Evolutionary conservation across 2,329 filamentous ascomycete species (phyloP).

Genomic region (Cladosporium sp.): DNA sequence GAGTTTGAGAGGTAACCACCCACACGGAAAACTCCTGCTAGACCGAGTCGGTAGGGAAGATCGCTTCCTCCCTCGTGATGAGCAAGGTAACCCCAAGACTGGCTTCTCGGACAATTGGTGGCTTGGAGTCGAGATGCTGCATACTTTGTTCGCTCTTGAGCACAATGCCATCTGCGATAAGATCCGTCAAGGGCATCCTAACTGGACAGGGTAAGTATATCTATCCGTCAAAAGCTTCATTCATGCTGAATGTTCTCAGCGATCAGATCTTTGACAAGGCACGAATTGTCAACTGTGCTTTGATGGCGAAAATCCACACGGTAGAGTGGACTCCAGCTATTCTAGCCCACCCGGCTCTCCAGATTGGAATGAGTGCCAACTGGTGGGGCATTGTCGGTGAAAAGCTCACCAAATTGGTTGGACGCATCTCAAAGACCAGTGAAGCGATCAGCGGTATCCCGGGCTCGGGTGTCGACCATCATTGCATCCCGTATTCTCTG

Average conservation of each 20-base stretch:
- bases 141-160: constrained; percentile 44
- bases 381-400: constrained; percentile 45
- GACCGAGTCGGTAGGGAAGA: constrained; percentile 28
- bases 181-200: constrained; percentile 33
- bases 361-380: constrained; percentile 43
- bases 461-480: constrained; percentile 35
- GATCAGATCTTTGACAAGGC: constrained; percentile 44
- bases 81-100: constrained; percentile 35
- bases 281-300: constrained; percentile 41
- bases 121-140: constrained; percentile 44
- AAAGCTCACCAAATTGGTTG: constrained; percentile 37
- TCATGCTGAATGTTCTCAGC: background rate
- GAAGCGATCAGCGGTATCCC: constrained; percentile 40
- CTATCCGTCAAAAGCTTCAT: background rate
- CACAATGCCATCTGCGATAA: constrained; percentile 43
- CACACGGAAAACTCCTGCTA: constrained; percentile 39
- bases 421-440: constrained; percentile 37
- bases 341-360: constrained; percentile 39
- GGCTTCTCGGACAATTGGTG: constrained; percentile 46
- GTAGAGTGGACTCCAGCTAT: constrained; percentile 48
- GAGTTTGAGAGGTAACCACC: constrained; percentile 31
- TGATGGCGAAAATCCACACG: constrained; percentile 49
- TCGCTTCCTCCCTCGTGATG: constrained; percentile 38
- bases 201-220: constrained; percentile 26
- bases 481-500: constrained; percentile 37